These are phyloP conservation scores for Epichloe hybrida DNA, from an alignment of 2,329 filamentous ascomycete species.

Conservation along the genomic window DNA sequence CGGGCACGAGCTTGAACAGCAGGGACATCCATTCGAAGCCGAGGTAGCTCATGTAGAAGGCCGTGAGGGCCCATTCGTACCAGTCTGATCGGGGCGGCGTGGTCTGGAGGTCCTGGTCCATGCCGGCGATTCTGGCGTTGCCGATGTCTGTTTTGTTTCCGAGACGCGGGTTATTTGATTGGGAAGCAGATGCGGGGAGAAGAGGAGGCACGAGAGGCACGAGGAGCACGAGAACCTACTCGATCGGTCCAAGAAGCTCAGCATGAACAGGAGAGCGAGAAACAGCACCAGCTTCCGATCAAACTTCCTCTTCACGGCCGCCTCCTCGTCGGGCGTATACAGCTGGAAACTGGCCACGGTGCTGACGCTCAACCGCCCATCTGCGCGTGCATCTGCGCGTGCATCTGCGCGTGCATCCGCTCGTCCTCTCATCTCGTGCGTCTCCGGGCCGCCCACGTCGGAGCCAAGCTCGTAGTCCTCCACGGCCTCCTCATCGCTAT, in stretches of 20 bases:
- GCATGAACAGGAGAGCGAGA: conserved; percentile 67
- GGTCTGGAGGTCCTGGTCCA: conserved; percentile 47
- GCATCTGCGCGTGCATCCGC: too few species aligned
- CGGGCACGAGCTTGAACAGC: conserved; percentile 45
- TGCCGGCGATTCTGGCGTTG: conserved; percentile 49
- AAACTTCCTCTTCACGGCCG: conserved; percentile 56
- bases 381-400: too few species aligned
- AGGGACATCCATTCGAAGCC: conserved; percentile 52
- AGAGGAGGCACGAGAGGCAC: too few species aligned
- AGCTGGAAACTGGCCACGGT: conserved; percentile 25
- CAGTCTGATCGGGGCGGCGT: conserved; percentile 28
- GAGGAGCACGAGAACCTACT: conserved; percentile 38
- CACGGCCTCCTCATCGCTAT: conserved; percentile 16
- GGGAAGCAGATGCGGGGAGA: neutral
- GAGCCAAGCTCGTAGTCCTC: conserved; percentile 19
- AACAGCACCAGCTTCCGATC: conserved; percentile 69
- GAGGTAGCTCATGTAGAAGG: conserved; percentile 52
- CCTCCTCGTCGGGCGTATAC: conserved; percentile 57
- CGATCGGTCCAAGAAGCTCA: conserved; percentile 75
- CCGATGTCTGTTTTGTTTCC: conserved; percentile 35
- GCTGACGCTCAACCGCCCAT: conserved; percentile 12
- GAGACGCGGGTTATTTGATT: neutral
- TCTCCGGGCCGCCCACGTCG: conserved; percentile 17
- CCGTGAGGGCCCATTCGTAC: conserved; percentile 47
- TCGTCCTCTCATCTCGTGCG: conserved; percentile 17